Percentiles rank a stretch among this genome's conserved stretches.
Evolutionary conservation across 345 rosid genomes (phyloP).

Genomic region (Ceriops tagal): DNA sequence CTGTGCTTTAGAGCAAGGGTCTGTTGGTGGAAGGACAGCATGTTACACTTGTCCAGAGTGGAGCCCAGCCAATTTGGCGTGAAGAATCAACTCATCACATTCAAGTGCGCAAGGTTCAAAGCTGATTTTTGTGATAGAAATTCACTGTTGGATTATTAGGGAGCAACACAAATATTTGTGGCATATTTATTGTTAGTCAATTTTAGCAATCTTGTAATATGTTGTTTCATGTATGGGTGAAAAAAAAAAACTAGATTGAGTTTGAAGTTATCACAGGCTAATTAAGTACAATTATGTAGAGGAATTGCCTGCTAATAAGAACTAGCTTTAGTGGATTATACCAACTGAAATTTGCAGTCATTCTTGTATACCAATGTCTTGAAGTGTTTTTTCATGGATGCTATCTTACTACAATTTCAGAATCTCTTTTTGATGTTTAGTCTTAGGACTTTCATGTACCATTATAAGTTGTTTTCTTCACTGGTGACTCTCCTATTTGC

Average conservation of each 20-base stretch:
- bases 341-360: background rate
- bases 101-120: conserved; percentile 78
- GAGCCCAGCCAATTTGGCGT: conserved; percentile 96
- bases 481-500: too few relatives aligned
- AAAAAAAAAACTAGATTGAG: background rate
- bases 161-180: conserved; percentile 6
- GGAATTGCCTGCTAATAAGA: background rate
- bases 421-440: background rate
- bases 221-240: background rate
- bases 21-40: conserved; percentile 61
- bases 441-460: too few relatives aligned
- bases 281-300: background rate
- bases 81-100: conserved; percentile 87
- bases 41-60: conserved; percentile 91
- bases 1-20: conserved; percentile 51
- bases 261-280: background rate
- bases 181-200: background rate
- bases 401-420: background rate
- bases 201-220: background rate
- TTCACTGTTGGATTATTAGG: conserved; percentile 18
- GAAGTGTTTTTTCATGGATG: background rate
- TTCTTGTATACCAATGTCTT: background rate
- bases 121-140: conserved; percentile 32
- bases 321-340: background rate
- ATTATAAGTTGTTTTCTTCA: too few relatives aligned